Percentiles rank a stretch among this genome's conserved stretches.
Conservation (phyloP, 306 rosid genomes). For the Gillenia trifoliata region DNA sequence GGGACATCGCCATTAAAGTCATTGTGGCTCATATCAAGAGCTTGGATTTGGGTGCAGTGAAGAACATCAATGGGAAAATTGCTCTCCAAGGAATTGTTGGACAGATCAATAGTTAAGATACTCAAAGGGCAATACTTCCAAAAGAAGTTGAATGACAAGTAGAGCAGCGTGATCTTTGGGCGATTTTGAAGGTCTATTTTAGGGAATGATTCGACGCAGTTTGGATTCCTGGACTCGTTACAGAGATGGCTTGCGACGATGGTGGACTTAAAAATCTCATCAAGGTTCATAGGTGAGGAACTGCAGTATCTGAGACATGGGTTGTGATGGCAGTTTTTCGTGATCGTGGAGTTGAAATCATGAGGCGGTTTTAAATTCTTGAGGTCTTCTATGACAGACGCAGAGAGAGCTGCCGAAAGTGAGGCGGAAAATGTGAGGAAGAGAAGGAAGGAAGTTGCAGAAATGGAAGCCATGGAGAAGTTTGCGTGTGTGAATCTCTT, state of each 20-base stretch:
- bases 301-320: conserved; percentile 69
- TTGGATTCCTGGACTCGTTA: conserved; percentile 62
- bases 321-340: conserved; percentile 45
- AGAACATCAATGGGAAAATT: conserved; percentile 49
- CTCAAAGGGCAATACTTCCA: conserved; percentile 68
- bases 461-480: conserved; percentile 41
- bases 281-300: conserved; percentile 40
- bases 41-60: conserved; percentile 50
- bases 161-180: conserved; percentile 47
- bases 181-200: conserved; percentile 58
- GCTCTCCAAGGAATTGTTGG: conserved; percentile 55
- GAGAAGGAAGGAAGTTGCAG: conserved; percentile 24
- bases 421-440: conserved; percentile 17
- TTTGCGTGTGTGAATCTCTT: background rate
- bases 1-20: conserved; percentile 53
- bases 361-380: conserved; percentile 49
- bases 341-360: conserved; percentile 57
- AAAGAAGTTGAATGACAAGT: conserved; percentile 67
- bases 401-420: conserved; percentile 18
- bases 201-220: conserved; percentile 57
- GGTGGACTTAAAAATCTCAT: conserved; percentile 59
- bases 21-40: conserved; percentile 59
- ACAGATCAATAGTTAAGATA: conserved; percentile 50
- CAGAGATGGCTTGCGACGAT: conserved; percentile 75
- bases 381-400: conserved; percentile 64